Base-by-base conservation (phyloP, 345 rosid genomes). In the Fremontodendron californicum region DNA sequence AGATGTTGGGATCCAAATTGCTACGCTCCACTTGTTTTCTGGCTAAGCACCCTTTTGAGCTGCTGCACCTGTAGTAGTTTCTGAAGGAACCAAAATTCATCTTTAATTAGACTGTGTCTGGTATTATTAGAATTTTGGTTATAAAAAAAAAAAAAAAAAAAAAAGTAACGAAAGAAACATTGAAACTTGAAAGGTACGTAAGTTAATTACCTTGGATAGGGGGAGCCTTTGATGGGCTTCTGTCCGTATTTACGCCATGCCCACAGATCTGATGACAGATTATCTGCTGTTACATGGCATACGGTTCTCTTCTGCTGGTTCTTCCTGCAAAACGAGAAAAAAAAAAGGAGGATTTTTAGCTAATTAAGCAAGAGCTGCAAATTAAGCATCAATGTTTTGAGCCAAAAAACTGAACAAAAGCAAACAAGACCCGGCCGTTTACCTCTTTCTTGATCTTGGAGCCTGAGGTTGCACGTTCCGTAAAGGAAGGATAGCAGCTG, bases 241-340 rank as follows among this genome's bases (percentile, higher is more conserved):
- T 95, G 98, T 4, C 99, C 99, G 78, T 95, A 95, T 64, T 95
- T 95, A 9, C 99, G 89, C 99, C 99, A 95, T 60, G 98, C 92
- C 99, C 99, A 95, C 74, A 86, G 77, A 86, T 95, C 99, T 73
- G 87, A 79, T 16, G 92, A 86, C 74, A 95, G 90, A 73, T 91
- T 88, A 81, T 91, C 97, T 49, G 83, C 94, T 37, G 90, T 80
- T 39, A 95, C 91, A 60, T 90, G 96, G 81, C 90, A 84, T 52
- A 93, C 85, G 57, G 84, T 79, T 84, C 84, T 90, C 83, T 92
- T 94, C 79, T 84, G 89, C 74, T 86, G 89, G 57, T 83, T 86
- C 74, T 90, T 95, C 77, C 99, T 95, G 86, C 82, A 79, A 76
- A 57, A 13, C 9, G 10, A 37, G 4, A 45, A 64, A 23, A 35